Evolutionary conservation across 2,329 filamentous ascomycete species (phyloP), one percentile per base, ranked within the genome.

Genomic region (Trichoderma hamatum): DNA sequence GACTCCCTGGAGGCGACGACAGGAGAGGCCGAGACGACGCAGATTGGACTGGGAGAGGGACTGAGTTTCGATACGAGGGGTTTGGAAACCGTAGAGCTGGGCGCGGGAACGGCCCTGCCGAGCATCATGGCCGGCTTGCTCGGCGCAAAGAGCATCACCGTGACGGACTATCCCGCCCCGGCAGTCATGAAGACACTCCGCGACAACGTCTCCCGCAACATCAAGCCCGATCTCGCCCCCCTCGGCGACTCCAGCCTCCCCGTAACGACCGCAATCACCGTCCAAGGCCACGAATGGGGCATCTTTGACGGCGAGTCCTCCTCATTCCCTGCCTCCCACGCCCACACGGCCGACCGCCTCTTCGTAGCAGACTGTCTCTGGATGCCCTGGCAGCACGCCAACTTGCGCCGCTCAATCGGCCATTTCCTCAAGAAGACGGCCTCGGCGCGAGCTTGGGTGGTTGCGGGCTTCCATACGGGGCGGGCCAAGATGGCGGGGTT

Each of bases 281-380:
- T 92, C 5, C 76, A 85, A 62, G 89, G 89, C 1, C 90, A 93
- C 73, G 79, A 82, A 46, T 93, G 91, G 90, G 90, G 90, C 7
- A 84, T 84, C 21, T 78, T 16, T 73, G 76, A 28, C 30, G 73
- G 74, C 65, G 55, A 72, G 1, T 14, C 34, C 5, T 16, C 34
- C 10, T 34, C 55, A 1, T 60, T 60, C 49, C 65, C 65, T 1
- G 46, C 43, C 6, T 61, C 55, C 1, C 66, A 74, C 69, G 72
- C 72, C 49, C 78, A 78, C 69, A 75, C 75, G 1, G 92, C 89
- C 75, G 87, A 87, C 56, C 85, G 89, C 69, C 82, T 93, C 51
- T 79, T 92, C n/a, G 88, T 88, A 0, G 89, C 89, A 71, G 90
- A 93, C 78, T 92, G 90, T 74, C 84, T 92, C 68, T 93, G 91